These are phyloP conservation scores for Mentha longifolia DNA, from an alignment of 257 asterid genomes.

Conservation along the genomic window DNA sequence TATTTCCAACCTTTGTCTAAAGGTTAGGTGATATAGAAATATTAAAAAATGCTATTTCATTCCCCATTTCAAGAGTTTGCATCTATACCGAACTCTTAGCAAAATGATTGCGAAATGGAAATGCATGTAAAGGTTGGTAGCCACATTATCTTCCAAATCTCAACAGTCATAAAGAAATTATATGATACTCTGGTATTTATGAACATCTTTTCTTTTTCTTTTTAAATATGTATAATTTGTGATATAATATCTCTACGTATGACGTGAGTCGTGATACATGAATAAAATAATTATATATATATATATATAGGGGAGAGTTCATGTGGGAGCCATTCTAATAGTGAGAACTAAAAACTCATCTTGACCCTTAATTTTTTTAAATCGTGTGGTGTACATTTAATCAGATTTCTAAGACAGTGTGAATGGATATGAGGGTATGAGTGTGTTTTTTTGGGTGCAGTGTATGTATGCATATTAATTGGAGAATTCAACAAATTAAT, in stretches of 20 bases:
- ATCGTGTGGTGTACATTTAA: too few species aligned
- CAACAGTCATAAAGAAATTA: background rate
- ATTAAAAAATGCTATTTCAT: too few species aligned
- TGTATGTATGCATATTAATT: background rate
- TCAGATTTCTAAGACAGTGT: background rate
- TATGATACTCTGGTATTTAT: too few species aligned
- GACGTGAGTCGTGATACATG: too few species aligned
- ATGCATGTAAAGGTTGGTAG: background rate
- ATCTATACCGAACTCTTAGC: background rate
- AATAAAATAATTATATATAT: too few species aligned
- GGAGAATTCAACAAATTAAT: background rate
- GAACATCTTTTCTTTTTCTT: too few species aligned
- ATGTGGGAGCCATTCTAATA: too few species aligned
- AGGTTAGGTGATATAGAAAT: background rate
- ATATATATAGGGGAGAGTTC: too few species aligned
- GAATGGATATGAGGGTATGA: background rate
- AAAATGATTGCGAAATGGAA: conserved; percentile 22
- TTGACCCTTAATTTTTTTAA: too few species aligned
- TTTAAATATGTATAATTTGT: too few species aligned
- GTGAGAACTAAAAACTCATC: too few species aligned
- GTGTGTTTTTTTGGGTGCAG: conserved; percentile 1
- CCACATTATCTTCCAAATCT: conserved; percentile 22
- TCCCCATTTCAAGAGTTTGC: background rate
- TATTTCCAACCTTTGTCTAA: background rate
- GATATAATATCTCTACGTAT: too few species aligned